Evolutionary conservation across 805 yeast genomes (phyloP), one percentile per base, ranked within the genome.

Genomic region (Cyberlindnera japonica): DNA sequence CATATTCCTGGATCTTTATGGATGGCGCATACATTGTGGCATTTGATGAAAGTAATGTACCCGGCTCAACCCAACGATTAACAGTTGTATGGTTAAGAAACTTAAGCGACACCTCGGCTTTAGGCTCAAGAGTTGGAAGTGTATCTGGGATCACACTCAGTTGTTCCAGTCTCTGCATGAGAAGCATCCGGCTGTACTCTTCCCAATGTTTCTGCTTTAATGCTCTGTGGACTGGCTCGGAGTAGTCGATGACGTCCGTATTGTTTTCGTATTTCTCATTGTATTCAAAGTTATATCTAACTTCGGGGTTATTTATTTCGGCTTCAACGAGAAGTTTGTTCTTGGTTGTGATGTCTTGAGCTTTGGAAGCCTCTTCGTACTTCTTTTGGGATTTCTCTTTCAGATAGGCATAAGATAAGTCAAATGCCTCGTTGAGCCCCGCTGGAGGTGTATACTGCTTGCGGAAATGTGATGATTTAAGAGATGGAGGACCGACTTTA

Each of bases 91-190:
- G 79, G 56, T 81, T 85, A 5, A 89, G 81, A 58, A 90, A 90
- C 63, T 79, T 79, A 33, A 93, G 56, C 33, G 75, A 70, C 6
- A 91, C 85, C 38, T 84, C 88, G 14, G 77, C 91, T 47, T 72
- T 66, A 15, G 98, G 98, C 9, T 75, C 81, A 42, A 93, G 63
- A 2, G 97, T 89, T 20, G 97, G 93, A 61, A 93, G 59, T 3
- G 98, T 90, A 59, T 93, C 99, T 13, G 99, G 99, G 44, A 93
- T 85, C 31, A 87, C 87, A 31, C 74, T 75, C 51, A 88, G 67
- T 41, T 83, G 79, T 65, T 93, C 99, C 39, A 93, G 64, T 68
- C 98, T 79, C 67, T 93, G 97, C 93, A 93, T 87, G 38, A 82
- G 68, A 37, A 87, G 58, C 86, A 88, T 83, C 62, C 78, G 77